Evolutionary conservation across 2,329 filamentous ascomycete species (phyloP), one percentile per base, ranked within the genome.

Genomic region (Fusarium armeniacum): DNA sequence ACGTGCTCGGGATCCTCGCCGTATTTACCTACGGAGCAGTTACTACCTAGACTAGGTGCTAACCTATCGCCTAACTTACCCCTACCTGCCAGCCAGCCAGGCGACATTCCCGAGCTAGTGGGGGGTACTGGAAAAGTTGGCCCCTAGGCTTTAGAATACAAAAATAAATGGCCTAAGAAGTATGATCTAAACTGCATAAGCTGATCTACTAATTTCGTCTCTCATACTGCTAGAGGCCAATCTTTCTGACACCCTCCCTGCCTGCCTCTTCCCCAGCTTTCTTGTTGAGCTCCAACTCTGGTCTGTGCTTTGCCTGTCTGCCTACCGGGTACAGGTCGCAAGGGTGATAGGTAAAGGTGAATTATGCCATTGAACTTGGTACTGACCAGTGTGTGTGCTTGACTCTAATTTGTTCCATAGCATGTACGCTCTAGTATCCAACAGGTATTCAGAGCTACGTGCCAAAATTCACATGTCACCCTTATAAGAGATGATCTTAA

Each of bases 1-100:
- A 79, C 77, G 76, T 79, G 78, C 75, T 75, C 70, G 73, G 73
- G 47, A 62, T 74, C 71, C 67, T 74, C 70, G 63, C 73, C 73
- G 65, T 73, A 36, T 60, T 35, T 28, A 41, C 49, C 33, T 51
- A 26, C 22, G 47, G 47, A 35, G 45, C 10, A 36, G 16, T 16
- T 16, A 18, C 24, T 26, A 26, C 24, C 24, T 26, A 20, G 20
- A 20, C 20, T 20, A 20, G 20, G 20, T 20, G 20, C 20, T 20
- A 20, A 26, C 32, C 32, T 50, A 26, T 26, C 45, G 28, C 45
- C 45, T 36, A 50, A n/a, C 30, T 33, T 33, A 50, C 32, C 32
- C n/a, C n/a, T 20, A 20, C 11, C 28, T 30, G 11, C 28, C 28
- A 11, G 28, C 28, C 28, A 30, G 28, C 28, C 28, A 30, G 10